Conservation (phyloP, 192 early-diverging fungal genomes). For the Podochytrium sp. region DNA sequence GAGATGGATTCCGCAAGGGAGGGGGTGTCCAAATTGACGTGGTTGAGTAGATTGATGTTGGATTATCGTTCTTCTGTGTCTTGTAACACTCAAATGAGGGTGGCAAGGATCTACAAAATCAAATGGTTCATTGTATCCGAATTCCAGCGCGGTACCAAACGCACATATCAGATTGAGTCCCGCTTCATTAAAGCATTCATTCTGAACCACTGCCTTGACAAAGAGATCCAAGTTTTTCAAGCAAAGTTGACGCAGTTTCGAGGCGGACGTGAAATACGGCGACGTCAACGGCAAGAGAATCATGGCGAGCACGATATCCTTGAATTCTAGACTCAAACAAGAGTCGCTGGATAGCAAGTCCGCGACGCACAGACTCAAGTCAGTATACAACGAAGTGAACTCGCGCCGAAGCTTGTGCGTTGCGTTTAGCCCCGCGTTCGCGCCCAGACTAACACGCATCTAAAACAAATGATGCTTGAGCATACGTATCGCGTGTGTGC, state of each 20-base stretch:
- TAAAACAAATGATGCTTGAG: too few species aligned
- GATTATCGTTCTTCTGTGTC: not conserved
- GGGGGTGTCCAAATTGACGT: too few species aligned
- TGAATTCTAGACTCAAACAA: not conserved
- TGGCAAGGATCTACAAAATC: not conserved
- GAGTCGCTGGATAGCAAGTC: not conserved
- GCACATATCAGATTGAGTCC: not conserved
- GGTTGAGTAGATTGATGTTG: too few species aligned
- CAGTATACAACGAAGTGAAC: too few species aligned
- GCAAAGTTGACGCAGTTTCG: not conserved
- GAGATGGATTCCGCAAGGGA: constrained; percentile 16
- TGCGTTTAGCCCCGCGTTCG: too few species aligned
- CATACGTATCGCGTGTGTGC: too few species aligned
- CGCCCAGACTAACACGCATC: too few species aligned
- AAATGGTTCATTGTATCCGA: not conserved
- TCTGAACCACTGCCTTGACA: too few species aligned
- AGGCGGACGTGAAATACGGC: too few species aligned
- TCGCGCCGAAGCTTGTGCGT: too few species aligned
- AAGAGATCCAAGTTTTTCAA: not conserved
- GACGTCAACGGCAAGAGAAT: not conserved
- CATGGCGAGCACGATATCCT: not conserved
- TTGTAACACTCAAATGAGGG: not conserved
- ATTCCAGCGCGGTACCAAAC: not conserved
- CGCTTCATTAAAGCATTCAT: too few species aligned
- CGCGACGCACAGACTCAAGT: not conserved